These are phyloP conservation scores for Fraxinus nigra DNA, from an alignment of 305 asterid genomes.

Conservation along the genomic window DNA sequence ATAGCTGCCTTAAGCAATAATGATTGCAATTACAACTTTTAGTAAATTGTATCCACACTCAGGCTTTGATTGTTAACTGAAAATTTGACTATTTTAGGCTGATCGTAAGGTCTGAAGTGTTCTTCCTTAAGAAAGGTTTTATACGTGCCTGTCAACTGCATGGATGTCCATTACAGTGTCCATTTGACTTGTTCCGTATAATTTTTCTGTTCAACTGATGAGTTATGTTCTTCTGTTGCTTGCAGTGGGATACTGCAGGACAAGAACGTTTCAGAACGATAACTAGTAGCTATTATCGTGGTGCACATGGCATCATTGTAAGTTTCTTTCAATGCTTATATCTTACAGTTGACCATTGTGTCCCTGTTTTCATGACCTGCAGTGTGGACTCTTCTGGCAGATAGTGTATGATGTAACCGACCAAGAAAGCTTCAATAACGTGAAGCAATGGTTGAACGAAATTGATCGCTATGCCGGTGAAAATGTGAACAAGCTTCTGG, in stretches of 20 bases:
- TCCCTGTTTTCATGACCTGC: slow-evolving; percentile 2
- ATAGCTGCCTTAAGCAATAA: background rate
- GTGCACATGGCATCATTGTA: slow-evolving; percentile 85
- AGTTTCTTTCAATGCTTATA: slow-evolving; percentile 17
- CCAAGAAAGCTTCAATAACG: slow-evolving; percentile 43
- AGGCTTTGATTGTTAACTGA: background rate
- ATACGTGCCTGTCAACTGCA: background rate
- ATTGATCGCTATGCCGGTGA: slow-evolving; percentile 81
- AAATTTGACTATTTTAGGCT: background rate
- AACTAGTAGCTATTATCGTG: slow-evolving; percentile 83
- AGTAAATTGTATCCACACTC: background rate
- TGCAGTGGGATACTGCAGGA: slow-evolving; percentile 90
- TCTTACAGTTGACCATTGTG: background rate
- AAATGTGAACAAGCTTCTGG: slow-evolving; percentile 71
- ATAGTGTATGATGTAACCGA: slow-evolving; percentile 77
- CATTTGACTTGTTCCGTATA: background rate
- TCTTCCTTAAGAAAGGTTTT: background rate
- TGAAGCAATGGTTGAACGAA: slow-evolving; percentile 75
- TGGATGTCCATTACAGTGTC: background rate
- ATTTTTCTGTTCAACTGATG: background rate
- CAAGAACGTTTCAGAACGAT: slow-evolving; percentile 86
- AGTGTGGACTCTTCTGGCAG: slow-evolving; percentile 32
- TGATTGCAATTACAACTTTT: background rate
- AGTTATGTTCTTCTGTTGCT: background rate
- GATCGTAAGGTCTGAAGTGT: background rate